Conservation (phyloP, 208 protist species). For the Herpetomonas tarakana region DNA sequence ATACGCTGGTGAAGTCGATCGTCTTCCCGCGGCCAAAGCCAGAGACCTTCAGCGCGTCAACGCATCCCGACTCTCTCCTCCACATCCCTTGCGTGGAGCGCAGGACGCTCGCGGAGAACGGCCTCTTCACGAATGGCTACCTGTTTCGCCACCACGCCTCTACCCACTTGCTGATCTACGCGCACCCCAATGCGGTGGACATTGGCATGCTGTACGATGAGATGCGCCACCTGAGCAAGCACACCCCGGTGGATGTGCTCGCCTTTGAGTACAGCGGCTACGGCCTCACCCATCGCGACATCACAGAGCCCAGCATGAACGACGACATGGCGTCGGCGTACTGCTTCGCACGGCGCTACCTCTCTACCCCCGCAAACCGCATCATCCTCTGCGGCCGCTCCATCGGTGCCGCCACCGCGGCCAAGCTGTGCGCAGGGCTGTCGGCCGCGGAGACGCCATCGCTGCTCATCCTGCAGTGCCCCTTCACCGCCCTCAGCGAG, state of each 20-base stretch:
- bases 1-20: constrained; percentile 68
- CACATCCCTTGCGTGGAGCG: constrained; percentile 66
- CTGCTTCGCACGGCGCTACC: constrained; percentile 49
- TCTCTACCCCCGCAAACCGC: constrained; percentile 44
- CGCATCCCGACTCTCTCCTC: constrained; percentile 34
- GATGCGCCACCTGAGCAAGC: constrained; percentile 52
- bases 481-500: constrained; percentile 73
- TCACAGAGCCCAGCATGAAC: constrained; percentile 58
- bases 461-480: constrained; percentile 67
- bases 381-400: constrained; percentile 82
- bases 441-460: constrained; percentile 34
- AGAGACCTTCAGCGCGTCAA: constrained; percentile 53
- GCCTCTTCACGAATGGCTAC: constrained; percentile 58
- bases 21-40: constrained; percentile 60
- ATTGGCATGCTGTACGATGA: constrained; percentile 75
- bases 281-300: constrained; percentile 48
- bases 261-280: constrained; percentile 84
- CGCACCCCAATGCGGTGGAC: constrained; percentile 84
- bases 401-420: constrained; percentile 60
- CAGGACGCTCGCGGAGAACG: constrained; percentile 37
- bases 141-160: constrained; percentile 43
- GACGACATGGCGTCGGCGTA: constrained; percentile 65
- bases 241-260: constrained; percentile 54
- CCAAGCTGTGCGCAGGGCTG: constrained; percentile 43
- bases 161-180: constrained; percentile 74